These are phyloP conservation scores for Sporothrix inflata DNA, from an alignment of 2,329 filamentous ascomycete species.

Conservation along the genomic window DNA sequence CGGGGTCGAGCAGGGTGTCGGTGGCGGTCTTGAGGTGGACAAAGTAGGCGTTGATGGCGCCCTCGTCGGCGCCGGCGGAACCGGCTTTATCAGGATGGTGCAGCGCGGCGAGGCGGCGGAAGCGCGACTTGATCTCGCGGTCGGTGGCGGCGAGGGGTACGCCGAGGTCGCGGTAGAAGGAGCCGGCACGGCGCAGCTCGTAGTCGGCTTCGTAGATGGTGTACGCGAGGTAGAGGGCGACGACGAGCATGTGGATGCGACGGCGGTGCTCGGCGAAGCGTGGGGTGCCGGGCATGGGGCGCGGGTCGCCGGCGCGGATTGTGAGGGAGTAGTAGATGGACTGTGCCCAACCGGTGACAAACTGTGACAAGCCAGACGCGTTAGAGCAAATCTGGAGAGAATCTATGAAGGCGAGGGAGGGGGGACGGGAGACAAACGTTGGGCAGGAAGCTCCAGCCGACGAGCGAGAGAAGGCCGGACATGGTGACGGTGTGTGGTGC, in stretches of 20 bases:
- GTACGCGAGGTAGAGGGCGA: conserved; percentile 83
- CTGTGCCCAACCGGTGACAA: conserved; percentile 78
- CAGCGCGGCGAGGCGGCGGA: conserved; percentile 72
- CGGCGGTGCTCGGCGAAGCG: conserved; percentile 75
- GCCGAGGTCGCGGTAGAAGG: conserved; percentile 79
- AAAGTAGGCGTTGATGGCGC: conserved; percentile 59
- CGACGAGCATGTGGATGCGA: conserved; percentile 80
- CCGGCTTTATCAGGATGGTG: conserved; percentile 82
- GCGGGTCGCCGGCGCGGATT: conserved; percentile 85
- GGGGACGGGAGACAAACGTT: conserved; percentile 43
- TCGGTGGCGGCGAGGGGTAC: conserved; percentile 72
- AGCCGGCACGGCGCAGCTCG: conserved; percentile 69
- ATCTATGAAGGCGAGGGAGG: neutral
- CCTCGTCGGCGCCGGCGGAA: conserved; percentile 42
- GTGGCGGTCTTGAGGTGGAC: conserved; percentile 81
- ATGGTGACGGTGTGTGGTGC: conserved; percentile 41
- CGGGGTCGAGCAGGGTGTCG: conserved; percentile 78
- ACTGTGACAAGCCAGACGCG: conserved; percentile 50
- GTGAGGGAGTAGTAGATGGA: conserved; percentile 83
- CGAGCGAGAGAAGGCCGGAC: conserved; percentile 56
- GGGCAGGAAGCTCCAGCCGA: conserved; percentile 62
- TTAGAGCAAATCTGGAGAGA: neutral
- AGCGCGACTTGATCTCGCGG: conserved; percentile 78
- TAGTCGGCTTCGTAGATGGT: conserved; percentile 92
- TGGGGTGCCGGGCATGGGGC: conserved; percentile 69